Percentiles rank a stretch among this genome's conserved stretches.
Conservation (phyloP, 208 protist species). For the Leishmania amazonensis region DNA sequence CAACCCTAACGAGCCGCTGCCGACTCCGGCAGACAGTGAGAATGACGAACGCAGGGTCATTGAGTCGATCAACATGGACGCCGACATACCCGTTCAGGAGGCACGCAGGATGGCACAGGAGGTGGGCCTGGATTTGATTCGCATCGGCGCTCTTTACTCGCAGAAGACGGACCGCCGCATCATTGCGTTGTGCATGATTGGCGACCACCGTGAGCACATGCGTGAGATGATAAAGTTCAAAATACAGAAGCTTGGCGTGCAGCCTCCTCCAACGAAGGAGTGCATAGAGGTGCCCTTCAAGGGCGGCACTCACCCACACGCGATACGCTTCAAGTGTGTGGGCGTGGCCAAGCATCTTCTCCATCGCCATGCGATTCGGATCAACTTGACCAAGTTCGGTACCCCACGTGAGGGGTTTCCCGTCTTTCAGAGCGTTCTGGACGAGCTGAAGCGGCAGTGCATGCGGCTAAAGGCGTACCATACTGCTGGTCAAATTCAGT, state of each 20-base stretch:
- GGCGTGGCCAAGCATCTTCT: slow-evolving; percentile 83
- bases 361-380: slow-evolving; percentile 67
- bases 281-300: slow-evolving; percentile 87
- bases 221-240: slow-evolving; percentile 86
- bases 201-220: slow-evolving; percentile 83
- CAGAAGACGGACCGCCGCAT: slow-evolving; percentile 75
- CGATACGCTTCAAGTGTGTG: slow-evolving; percentile 85
- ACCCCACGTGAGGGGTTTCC: slow-evolving; percentile 84
- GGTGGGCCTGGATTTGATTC: slow-evolving; percentile 83
- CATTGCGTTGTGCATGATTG: slow-evolving; percentile 76
- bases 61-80: slow-evolving; percentile 54
- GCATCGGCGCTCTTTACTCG: slow-evolving; percentile 69
- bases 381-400: slow-evolving; percentile 88
- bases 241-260: slow-evolving; percentile 83
- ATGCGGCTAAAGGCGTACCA: slow-evolving; percentile 77
- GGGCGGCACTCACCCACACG: slow-evolving; percentile 85
- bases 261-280: slow-evolving; percentile 64
- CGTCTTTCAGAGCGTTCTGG: slow-evolving; percentile 77
- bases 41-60: slow-evolving; percentile 5
- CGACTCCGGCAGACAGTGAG: slow-evolving; percentile 3
- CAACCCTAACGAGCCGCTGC: slow-evolving; percentile 30
- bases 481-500: slow-evolving; percentile 65
- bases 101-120: slow-evolving; percentile 78
- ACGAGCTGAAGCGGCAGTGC: slow-evolving; percentile 72
- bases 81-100: slow-evolving; percentile 72